Evolutionary conservation across 2,329 filamentous ascomycete genomes (phyloP).

Genomic region (Boeremia exigua): DNA sequence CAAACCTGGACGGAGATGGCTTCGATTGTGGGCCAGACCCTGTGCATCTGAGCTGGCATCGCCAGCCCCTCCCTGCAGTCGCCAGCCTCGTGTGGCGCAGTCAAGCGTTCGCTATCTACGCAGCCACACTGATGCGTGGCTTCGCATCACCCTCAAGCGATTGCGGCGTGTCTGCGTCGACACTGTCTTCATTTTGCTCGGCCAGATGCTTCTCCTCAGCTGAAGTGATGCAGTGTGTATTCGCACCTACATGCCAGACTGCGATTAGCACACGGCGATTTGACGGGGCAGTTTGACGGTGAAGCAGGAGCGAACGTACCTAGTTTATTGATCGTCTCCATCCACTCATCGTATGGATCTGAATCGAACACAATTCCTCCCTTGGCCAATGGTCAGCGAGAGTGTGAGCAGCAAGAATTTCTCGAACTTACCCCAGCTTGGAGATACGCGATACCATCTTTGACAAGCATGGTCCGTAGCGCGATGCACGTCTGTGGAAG

Average conservation of each 20-base stretch:
- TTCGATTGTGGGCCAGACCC: conserved; percentile 14
- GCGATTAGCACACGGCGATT: conserved; percentile 28
- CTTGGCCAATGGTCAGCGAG: conserved; percentile 33
- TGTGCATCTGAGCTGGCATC: neutral
- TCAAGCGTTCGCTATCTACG: conserved; percentile 18
- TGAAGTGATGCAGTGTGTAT: conserved; percentile 84
- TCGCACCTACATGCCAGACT: conserved; percentile 58
- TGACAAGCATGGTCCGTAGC: conserved; percentile 91
- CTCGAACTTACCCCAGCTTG: conserved; percentile 75
- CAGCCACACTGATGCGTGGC: conserved; percentile 39
- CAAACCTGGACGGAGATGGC: conserved; percentile 1
- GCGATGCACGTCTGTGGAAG: conserved; percentile 64
- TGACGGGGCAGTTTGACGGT: neutral
- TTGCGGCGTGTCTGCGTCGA: conserved; percentile 11
- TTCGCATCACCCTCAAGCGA: conserved; percentile 21
- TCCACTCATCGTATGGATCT: conserved; percentile 87
- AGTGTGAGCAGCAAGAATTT: conserved; percentile 23
- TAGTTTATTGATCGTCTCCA: conserved; percentile 97
- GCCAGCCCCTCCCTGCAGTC: conserved; percentile 6
- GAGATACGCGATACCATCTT: conserved; percentile 88
- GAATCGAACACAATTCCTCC: conserved; percentile 66
- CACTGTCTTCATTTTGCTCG: conserved; percentile 47
- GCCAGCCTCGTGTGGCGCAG: conserved; percentile 32
- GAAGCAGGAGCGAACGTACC: conserved; percentile 50
- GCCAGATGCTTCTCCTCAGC: conserved; percentile 74